Percentiles rank a stretch among this genome's conserved stretches.
These are phyloP conservation scores for Sarocladium kiliense DNA, from an alignment of 2,329 filamentous ascomycete genomes.

Conservation along the genomic window DNA sequence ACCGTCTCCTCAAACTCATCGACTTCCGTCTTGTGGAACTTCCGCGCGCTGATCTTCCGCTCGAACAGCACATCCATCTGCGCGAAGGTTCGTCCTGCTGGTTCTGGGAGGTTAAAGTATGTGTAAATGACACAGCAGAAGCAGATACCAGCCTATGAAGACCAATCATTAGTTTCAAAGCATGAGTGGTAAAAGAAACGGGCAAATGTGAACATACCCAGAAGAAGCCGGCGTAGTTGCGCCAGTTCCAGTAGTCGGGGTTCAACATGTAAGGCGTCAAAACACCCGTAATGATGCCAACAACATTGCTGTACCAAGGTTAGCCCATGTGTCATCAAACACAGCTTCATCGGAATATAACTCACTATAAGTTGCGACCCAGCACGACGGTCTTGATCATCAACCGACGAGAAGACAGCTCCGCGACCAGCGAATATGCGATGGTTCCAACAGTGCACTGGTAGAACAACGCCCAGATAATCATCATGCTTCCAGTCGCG, in stretches of 20 bases:
- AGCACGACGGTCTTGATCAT: slow-evolving; percentile 91
- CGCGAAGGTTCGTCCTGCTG: slow-evolving; percentile 73
- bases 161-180: slow-evolving; percentile 14
- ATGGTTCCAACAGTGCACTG: slow-evolving; percentile 86
- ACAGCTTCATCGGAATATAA: slow-evolving; percentile 12
- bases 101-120: slow-evolving; percentile 57
- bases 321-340: slow-evolving; percentile 7
- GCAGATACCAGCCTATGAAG: slow-evolving; percentile 63
- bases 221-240: slow-evolving; percentile 83
- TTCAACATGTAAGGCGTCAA: slow-evolving; percentile 93
- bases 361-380: slow-evolving; percentile 68
- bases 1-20: slow-evolving; percentile 50
- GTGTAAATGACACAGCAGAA: slow-evolving; percentile 78
- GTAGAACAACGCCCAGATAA: slow-evolving; percentile 77
- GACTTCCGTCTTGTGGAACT: slow-evolving; percentile 59
- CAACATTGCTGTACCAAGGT: slow-evolving; percentile 57
- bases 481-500: slow-evolving; percentile 81
- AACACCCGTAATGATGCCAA: slow-evolving; percentile 75
- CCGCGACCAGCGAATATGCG: slow-evolving; percentile 82
- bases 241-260: slow-evolving; percentile 80
- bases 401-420: slow-evolving; percentile 75
- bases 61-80: slow-evolving; percentile 86
- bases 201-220: slow-evolving; percentile 50
- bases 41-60: slow-evolving; percentile 61
- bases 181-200: background rate